Conservation (phyloP, 208 protist species). For the Strigomonas culicis region DNA sequence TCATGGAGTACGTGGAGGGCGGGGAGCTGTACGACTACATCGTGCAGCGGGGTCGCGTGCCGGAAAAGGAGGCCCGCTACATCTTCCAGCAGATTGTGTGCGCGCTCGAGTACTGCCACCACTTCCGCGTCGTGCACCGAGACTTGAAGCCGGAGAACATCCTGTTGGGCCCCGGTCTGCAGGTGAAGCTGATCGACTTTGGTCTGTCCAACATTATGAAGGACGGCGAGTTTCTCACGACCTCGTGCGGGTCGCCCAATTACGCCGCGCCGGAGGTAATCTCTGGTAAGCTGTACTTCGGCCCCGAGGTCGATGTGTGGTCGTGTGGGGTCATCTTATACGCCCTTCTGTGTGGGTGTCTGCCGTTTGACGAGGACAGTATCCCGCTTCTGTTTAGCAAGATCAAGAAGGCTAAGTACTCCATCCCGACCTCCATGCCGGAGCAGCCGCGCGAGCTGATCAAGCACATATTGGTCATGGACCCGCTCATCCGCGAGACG, state of each 20-base stretch:
- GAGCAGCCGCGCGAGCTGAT: conserved; percentile 72
- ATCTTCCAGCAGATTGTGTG: conserved; percentile 99
- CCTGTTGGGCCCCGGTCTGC: conserved; percentile 78
- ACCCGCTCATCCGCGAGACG: conserved; percentile 86
- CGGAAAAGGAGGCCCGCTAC: conserved; percentile 91
- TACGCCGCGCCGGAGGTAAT: conserved; percentile 96
- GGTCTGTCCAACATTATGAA: conserved; percentile 94
- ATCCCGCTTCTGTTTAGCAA: conserved; percentile 91
- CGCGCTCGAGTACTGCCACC: conserved; percentile 98
- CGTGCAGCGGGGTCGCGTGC: conserved; percentile 94
- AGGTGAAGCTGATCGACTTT: conserved; percentile 96
- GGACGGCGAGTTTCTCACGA: conserved; percentile 87
- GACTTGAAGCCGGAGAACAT: conserved; percentile 95
- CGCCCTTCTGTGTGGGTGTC: conserved; percentile 88
- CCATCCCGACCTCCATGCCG: conserved; percentile 59
- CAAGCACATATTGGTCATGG: conserved; percentile 84
- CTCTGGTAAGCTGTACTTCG: conserved; percentile 90
- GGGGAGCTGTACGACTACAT: conserved; percentile 99
- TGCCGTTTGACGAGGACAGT: conserved; percentile 93
- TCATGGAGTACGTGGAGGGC: conserved; percentile 99
- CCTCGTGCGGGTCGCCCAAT: conserved; percentile 92
- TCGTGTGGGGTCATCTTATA: conserved; percentile 95
- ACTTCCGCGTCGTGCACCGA: conserved; percentile 91
- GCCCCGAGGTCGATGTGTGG: conserved; percentile 93
- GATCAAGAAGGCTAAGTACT: conserved; percentile 89